Percentiles rank a stretch among this genome's conserved stretches.
These are phyloP conservation scores for Pythium apleroticum DNA, from an alignment of 352 stramenopile species.

Conservation along the genomic window DNA sequence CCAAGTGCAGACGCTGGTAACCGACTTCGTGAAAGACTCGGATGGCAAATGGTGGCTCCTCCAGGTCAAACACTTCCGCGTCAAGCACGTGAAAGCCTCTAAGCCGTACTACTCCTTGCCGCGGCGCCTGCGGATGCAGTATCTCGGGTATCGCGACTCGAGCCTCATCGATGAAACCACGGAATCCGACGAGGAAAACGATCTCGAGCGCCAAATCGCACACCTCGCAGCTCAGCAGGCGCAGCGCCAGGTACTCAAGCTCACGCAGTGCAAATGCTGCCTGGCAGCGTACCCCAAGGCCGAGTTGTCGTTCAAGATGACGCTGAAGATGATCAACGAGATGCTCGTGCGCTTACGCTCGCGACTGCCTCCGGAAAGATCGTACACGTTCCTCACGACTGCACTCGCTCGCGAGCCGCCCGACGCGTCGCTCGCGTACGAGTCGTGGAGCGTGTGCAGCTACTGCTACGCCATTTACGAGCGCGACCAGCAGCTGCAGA, in stretches of 20 bases:
- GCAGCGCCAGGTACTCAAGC: conserved; percentile 66
- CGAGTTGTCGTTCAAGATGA: conserved; percentile 89
- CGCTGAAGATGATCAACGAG: conserved; percentile 86
- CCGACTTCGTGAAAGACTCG: conserved; percentile 72
- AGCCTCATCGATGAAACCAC: conserved; percentile 57
- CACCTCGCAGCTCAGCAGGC: conserved; percentile 31
- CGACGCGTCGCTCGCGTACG: conserved; percentile 66
- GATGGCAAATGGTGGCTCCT: conserved; percentile 75
- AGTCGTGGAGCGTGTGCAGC: conserved; percentile 84
- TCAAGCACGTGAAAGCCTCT: conserved; percentile 31
- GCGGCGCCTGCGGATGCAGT: conserved; percentile 40
- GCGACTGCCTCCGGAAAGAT: conserved; percentile 49
- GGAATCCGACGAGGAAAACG: conserved; percentile 48
- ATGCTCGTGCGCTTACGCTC: conserved; percentile 69
- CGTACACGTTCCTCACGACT: conserved; percentile 44
- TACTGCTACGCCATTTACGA: conserved; percentile 87
- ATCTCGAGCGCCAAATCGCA: conserved; percentile 13
- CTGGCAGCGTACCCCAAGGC: conserved; percentile 63
- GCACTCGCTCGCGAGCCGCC: conserved; percentile 44
- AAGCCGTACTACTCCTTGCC: conserved; percentile 45
- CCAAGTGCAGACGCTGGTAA: conserved; percentile 62
- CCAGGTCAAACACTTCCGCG: conserved; percentile 76
- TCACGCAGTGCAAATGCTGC: conserved; percentile 82
- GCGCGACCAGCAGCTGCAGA: conserved; percentile 73
- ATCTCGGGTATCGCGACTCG: conserved; percentile 69